Conservation (phyloP, 2,329 filamentous ascomycete genomes). For the Ceratocystis lukuohia region DNA sequence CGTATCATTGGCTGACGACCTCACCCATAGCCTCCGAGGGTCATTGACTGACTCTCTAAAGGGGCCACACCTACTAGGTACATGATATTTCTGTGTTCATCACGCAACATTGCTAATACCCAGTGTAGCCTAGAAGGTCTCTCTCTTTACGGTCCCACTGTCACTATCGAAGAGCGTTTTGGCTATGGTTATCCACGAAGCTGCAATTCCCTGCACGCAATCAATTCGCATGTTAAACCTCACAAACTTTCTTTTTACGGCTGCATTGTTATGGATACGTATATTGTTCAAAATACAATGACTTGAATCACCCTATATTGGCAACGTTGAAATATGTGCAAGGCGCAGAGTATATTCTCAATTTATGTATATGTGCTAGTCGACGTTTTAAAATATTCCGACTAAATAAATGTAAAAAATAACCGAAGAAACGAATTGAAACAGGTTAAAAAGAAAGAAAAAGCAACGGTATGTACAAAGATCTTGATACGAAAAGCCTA, state of each 20-base stretch:
- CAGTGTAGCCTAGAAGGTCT: no score
- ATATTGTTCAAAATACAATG: neutral
- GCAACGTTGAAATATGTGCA: neutral
- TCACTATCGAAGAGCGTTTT: no score
- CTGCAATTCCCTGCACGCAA: neutral
- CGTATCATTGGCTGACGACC: neutral
- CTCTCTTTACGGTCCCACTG: no score
- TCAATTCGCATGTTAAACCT: neutral
- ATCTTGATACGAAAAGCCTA: neutral
- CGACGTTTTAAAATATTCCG: neutral
- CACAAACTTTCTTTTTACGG: neutral
- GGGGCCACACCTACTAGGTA: no score
- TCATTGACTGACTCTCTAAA: neutral
- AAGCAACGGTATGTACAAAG: neutral
- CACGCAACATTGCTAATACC: no score
- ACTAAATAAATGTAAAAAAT: neutral
- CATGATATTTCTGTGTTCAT: no score
- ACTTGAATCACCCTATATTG: neutral
- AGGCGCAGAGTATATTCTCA: neutral
- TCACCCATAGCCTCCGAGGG: neutral
- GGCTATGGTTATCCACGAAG: neutral
- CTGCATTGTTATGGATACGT: neutral
- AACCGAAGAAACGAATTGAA: neutral
- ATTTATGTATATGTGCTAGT: neutral
- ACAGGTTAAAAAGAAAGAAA: neutral